These are phyloP conservation scores for Baffinella frigidus DNA, from an alignment of 208 protist species.

Conservation along the genomic window DNA sequence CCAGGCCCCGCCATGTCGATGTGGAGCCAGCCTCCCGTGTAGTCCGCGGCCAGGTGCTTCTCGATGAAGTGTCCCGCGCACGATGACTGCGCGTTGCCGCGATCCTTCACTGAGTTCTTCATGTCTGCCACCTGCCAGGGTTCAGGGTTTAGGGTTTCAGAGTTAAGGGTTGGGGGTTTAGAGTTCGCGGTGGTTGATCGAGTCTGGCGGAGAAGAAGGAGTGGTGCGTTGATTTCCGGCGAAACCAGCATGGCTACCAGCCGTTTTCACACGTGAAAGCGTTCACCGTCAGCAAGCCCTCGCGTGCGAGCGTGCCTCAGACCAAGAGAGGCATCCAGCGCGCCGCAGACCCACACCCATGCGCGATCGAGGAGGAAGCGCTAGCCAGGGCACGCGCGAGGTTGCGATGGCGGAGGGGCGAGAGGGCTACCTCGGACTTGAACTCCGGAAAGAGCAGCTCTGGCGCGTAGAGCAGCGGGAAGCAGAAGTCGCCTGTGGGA, in stretches of 20 bases:
- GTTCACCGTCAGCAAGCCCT: too few species aligned
- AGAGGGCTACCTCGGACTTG: neutral
- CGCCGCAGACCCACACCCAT: neutral
- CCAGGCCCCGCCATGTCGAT: conserved; percentile 3
- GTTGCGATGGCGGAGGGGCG: neutral
- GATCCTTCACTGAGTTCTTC: conserved; percentile 20
- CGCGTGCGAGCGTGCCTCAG: neutral
- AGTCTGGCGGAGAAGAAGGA: too few species aligned
- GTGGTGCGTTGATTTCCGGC: too few species aligned
- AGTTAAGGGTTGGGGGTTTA: too few species aligned
- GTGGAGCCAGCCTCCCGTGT: neutral
- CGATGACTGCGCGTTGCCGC: neutral
- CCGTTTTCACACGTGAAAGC: too few species aligned
- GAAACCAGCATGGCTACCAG: too few species aligned
- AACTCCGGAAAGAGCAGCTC: neutral
- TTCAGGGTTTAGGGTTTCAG: neutral
- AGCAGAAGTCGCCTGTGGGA: neutral
- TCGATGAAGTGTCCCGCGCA: neutral
- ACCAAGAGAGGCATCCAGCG: neutral
- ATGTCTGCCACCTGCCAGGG: neutral
- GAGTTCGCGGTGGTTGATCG: too few species aligned
- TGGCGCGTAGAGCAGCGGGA: neutral
- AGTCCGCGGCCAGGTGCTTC: neutral
- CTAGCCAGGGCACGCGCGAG: neutral
- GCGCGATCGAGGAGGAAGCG: neutral